Base-by-base conservation (phyloP, 306 rosid species). In the Malus asiatica region DNA sequence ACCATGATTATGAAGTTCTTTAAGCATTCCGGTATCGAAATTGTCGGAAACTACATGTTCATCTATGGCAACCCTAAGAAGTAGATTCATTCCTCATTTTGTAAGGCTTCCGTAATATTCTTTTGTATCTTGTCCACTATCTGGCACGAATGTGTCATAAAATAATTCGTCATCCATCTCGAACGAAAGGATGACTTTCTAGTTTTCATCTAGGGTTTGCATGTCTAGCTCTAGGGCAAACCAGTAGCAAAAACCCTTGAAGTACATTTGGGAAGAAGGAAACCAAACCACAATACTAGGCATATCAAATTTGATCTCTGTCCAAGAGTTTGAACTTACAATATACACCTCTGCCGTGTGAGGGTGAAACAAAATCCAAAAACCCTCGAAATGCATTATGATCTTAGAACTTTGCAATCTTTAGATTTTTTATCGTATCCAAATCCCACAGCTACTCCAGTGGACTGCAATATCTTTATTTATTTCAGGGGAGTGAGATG, bases 201-300 rank as follows among this genome's bases (percentile, higher is more conserved):
- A 18, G 23, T 33, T 4, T 63, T 63, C n/a, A 1, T 63, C 40
- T 30, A 30, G 22, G n/a, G 68, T 30, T 63, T 63, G 13, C 18
- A 25, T 25, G 66, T 61, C 66, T 19, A 25, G n/a, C 71, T 75
- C 78, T 11, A 33, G 6, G 23, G 48, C 52, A 65, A 65, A 61
- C 76, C 76, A 72, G 13, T 72, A 35, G n/a, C 35, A 72, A n/a
- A 72, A 30, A 30, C 67, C 76, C 19, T 33, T 57, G 66, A 19
- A 35, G 29, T 33, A 58, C 3, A 71, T n/a, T 20, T 38, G 66
- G n/a, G 51, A 57, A 66, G 70, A 66, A 35, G 70, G 27, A 19
- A 16, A 22, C 76, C 45, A n/a, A 6, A 19, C 60, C 8, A 72
- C 76, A 12, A 6, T 9, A 22, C 66, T 42, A 30, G 35, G 14